These are phyloP conservation scores for Metschnikowia dekortorum DNA, from an alignment of 805 yeast species.

Conservation along the genomic window DNA sequence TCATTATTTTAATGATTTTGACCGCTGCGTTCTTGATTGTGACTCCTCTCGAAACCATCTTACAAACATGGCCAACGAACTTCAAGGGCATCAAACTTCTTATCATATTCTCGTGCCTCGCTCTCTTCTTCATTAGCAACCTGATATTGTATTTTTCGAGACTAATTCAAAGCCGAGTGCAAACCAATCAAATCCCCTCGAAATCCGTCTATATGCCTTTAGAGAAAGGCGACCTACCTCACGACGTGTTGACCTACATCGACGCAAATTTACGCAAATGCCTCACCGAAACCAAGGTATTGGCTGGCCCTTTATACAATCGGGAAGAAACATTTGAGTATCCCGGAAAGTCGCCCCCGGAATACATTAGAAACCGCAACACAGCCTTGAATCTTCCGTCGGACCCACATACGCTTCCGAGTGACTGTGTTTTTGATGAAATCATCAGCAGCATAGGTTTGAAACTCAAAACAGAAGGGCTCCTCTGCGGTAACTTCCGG, in stretches of 20 bases:
- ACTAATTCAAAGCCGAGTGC: slow-evolving; percentile 50
- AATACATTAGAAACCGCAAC: slow-evolving; percentile 34
- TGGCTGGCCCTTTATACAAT: slow-evolving; percentile 36
- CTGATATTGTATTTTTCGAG: slow-evolving; percentile 55
- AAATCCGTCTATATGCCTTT: slow-evolving; percentile 64
- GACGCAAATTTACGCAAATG: slow-evolving; percentile 25
- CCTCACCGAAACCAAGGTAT: slow-evolving; percentile 23
- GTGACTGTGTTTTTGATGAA: slow-evolving; percentile 44
- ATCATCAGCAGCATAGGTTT: slow-evolving; percentile 58
- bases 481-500: slow-evolving; percentile 30
- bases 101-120: slow-evolving; percentile 71
- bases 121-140: slow-evolving; percentile 49
- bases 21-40: slow-evolving; percentile 59
- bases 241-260: slow-evolving; percentile 21
- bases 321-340: slow-evolving; percentile 25
- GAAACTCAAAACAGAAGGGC: slow-evolving; percentile 48
- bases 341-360: slow-evolving; percentile 41
- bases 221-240: slow-evolving; percentile 44
- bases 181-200: slow-evolving; percentile 68
- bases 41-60: slow-evolving; percentile 76
- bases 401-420: slow-evolving; percentile 21
- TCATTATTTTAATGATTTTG: slow-evolving; percentile 32
- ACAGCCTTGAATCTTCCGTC: slow-evolving; percentile 17
- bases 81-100: slow-evolving; percentile 75
- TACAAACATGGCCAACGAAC: slow-evolving; percentile 47